These are phyloP conservation scores for Globisporangium parvum DNA, from an alignment of 352 stramenopile species.

Conservation along the genomic window DNA sequence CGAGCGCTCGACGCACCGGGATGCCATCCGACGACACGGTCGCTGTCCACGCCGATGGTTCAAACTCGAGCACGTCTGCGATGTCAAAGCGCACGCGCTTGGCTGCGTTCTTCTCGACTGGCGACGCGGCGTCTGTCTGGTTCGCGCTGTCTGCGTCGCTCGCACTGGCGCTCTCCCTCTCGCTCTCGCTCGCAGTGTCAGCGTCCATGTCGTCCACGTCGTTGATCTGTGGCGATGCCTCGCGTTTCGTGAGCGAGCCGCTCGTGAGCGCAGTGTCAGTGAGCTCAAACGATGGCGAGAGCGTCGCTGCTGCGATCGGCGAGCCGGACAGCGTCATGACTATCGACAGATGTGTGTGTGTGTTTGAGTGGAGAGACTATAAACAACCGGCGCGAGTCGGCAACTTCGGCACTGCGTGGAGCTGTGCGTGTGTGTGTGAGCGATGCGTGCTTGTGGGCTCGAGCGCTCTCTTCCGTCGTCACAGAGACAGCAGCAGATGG, in stretches of 20 bases:
- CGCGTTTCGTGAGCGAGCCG: background rate
- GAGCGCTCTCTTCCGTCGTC: no score
- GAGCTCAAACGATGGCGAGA: background rate
- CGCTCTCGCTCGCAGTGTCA: background rate
- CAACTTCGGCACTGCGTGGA: no score
- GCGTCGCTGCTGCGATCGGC: background rate
- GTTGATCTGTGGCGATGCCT: background rate
- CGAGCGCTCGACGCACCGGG: slow-evolving; percentile 28
- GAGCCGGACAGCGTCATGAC: slow-evolving; percentile 2
- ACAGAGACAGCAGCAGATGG: no score
- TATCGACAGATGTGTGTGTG: background rate
- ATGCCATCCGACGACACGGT: slow-evolving; percentile 73
- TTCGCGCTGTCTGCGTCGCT: background rate
- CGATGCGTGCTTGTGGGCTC: no score
- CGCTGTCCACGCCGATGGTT: slow-evolving; percentile 77
- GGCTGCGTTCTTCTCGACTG: background rate
- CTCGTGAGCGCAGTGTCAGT: background rate
- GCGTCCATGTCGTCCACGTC: background rate
- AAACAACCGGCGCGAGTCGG: background rate
- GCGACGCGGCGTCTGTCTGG: background rate
- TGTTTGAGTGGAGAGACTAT: background rate
- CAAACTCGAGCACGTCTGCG: slow-evolving; percentile 74
- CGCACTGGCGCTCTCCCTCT: background rate
- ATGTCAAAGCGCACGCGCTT: slow-evolving; percentile 54
- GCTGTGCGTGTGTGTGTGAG: no score